Percentiles rank a stretch among this genome's conserved stretches.
These are phyloP conservation scores for Fomitiporia mediterranea DNA, from an alignment of 1,284 basidiomycete species.

Conservation along the genomic window DNA sequence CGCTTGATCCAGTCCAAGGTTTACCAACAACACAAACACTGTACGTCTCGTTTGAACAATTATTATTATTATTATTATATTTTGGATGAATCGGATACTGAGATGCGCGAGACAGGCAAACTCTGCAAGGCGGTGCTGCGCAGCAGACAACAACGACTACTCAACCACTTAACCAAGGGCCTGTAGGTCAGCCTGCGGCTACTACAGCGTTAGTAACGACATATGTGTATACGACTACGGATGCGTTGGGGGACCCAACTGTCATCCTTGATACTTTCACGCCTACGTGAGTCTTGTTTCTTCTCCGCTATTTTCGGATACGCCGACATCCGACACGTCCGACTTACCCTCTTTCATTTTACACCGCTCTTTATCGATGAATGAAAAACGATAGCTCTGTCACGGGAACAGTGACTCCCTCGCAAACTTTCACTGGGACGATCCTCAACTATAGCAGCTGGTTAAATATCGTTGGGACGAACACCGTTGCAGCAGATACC, in stretches of 20 bases:
- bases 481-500: conserved; percentile 28
- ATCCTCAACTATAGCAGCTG: conserved; percentile 51
- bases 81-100: conserved; percentile 15
- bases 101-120: conserved; percentile 20
- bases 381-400: conserved; percentile 31
- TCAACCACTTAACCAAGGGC: conserved; percentile 41
- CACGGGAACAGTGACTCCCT: conserved; percentile 31
- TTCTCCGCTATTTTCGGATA: not conserved
- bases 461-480: conserved; percentile 40
- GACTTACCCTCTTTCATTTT: not conserved
- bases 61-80: not conserved
- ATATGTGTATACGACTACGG: conserved; percentile 57
- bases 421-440: conserved; percentile 37
- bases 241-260: conserved; percentile 48
- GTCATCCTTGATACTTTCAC: conserved; percentile 48
- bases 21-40: conserved; percentile 41
- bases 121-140: too few relatives aligned
- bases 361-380: not conserved
- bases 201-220: conserved; percentile 45
- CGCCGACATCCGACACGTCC: not conserved
- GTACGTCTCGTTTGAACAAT: conserved; percentile 31
- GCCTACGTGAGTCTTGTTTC: conserved; percentile 34
- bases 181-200: conserved; percentile 51
- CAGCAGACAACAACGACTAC: conserved; percentile 25
- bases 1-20: conserved; percentile 38